Conservation (phyloP, 1,284 basidiomycete species). For the Mycena citricolor region DNA sequence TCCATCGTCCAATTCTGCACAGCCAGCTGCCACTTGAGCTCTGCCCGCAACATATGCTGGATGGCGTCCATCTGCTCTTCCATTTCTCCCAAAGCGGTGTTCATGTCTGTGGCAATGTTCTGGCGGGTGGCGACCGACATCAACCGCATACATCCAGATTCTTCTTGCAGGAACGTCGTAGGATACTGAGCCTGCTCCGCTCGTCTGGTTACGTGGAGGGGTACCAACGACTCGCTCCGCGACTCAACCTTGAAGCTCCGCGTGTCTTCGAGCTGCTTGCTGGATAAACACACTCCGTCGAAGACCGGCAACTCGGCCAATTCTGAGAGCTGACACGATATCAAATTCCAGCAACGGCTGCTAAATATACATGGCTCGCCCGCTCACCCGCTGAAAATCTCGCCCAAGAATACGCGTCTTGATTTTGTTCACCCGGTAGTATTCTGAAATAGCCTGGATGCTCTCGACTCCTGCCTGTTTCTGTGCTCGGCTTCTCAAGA, state of each 20-base stretch:
- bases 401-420: conserved; percentile 43
- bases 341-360: background rate
- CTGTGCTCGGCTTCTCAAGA: conserved; percentile 43
- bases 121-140: conserved; percentile 32
- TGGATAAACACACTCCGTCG: conserved; percentile 39
- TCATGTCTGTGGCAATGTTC: conserved; percentile 30
- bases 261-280: conserved; percentile 35
- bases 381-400: conserved; percentile 41
- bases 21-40: conserved; percentile 28
- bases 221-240: too few relatives aligned
- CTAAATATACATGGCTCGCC: background rate
- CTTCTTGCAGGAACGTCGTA: conserved; percentile 25
- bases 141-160: conserved; percentile 27
- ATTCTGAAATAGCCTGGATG: conserved; percentile 49
- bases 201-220: conserved; percentile 30
- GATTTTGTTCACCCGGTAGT: conserved; percentile 43
- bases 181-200: conserved; percentile 39
- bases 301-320: conserved; percentile 39
- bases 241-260: too few relatives aligned
- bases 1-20: too few relatives aligned
- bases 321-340: conserved; percentile 37
- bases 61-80: conserved; percentile 34
- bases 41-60: conserved; percentile 29
- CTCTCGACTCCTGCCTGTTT: conserved; percentile 43
- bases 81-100: conserved; percentile 30